These are phyloP conservation scores for Kluyveromyces wickerhamii DNA, from an alignment of 805 yeast genomes.

Conservation along the genomic window DNA sequence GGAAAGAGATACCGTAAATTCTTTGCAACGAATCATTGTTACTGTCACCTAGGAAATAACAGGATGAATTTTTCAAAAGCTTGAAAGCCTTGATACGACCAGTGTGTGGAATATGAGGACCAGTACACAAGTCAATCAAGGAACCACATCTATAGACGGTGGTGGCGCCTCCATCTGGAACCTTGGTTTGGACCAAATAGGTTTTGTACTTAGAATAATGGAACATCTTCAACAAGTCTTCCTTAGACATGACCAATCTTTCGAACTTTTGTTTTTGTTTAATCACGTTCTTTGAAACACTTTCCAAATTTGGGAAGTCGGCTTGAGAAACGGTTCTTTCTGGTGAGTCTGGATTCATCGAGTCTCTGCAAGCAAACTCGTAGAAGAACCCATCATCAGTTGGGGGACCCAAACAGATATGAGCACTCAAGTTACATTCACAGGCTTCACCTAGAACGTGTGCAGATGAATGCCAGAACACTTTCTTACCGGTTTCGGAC, in stretches of 20 bases:
- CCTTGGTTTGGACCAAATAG: constrained; percentile 72
- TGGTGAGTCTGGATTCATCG: constrained; percentile 49
- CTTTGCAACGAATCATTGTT: constrained; percentile 93
- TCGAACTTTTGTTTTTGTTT: constrained; percentile 94
- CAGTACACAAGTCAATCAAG: constrained; percentile 91
- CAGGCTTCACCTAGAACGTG: constrained; percentile 97
- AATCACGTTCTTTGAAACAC: constrained; percentile 80
- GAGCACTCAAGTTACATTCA: constrained; percentile 94
- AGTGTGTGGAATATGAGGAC: constrained; percentile 97
- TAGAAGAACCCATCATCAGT: constrained; percentile 96
- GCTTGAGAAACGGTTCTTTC: constrained; percentile 67
- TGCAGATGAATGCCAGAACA: constrained; percentile 98
- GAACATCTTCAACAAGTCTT: constrained; percentile 87
- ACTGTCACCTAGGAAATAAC: constrained; percentile 91
- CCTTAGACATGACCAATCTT: constrained; percentile 87
- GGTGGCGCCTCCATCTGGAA: constrained; percentile 92
- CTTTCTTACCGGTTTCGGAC: constrained; percentile 87
- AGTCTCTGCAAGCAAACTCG: constrained; percentile 68
- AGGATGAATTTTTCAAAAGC: constrained; percentile 89
- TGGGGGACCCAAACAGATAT: constrained; percentile 91
- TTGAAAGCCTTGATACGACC: constrained; percentile 93
- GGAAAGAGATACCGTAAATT: constrained; percentile 96
- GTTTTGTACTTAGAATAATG: constrained; percentile 93
- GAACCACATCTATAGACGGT: constrained; percentile 98
- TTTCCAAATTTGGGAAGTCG: constrained; percentile 79